A percentile compares a stretch with the other conserved stretches of the same genome.
Conservation (phyloP, 805 yeast species). For the Saturnispora galanensis region DNA sequence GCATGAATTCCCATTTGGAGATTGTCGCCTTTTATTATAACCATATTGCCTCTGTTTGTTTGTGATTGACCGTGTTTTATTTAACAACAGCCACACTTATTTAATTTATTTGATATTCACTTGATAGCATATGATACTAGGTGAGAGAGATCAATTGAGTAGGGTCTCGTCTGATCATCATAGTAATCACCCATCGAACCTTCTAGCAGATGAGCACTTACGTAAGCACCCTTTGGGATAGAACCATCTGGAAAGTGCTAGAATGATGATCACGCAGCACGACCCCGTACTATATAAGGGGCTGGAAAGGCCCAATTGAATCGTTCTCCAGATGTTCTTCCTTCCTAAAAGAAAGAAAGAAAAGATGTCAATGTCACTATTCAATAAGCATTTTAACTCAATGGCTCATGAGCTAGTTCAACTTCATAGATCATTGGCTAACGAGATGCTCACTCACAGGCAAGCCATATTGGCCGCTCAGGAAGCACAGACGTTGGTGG, state of each 20-base stretch:
- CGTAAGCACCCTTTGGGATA: no score
- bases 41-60: constrained; percentile 3
- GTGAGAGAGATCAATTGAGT: no score
- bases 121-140: no score
- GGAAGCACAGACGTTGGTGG: not conserved
- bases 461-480: not conserved
- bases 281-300: not conserved
- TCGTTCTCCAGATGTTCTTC: not conserved
- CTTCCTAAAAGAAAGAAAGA: not conserved
- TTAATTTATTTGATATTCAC: no score
- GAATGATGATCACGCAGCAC: no score
- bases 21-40: constrained; percentile 30
- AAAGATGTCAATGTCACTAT: constrained; percentile 3
- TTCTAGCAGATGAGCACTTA: no score
- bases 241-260: no score
- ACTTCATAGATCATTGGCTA: constrained; percentile 26
- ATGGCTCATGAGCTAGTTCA: constrained; percentile 34
- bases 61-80: not conserved
- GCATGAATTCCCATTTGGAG: constrained; percentile 46
- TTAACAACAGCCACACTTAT: no score
- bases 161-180: not conserved
- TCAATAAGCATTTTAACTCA: constrained; percentile 32
- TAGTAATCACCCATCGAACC: no score
- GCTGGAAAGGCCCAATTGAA: not conserved
- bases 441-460: not conserved